Evolutionary conservation across 345 rosid species (phyloP).

Genomic region (Zanthoxylum bungeanum): DNA sequence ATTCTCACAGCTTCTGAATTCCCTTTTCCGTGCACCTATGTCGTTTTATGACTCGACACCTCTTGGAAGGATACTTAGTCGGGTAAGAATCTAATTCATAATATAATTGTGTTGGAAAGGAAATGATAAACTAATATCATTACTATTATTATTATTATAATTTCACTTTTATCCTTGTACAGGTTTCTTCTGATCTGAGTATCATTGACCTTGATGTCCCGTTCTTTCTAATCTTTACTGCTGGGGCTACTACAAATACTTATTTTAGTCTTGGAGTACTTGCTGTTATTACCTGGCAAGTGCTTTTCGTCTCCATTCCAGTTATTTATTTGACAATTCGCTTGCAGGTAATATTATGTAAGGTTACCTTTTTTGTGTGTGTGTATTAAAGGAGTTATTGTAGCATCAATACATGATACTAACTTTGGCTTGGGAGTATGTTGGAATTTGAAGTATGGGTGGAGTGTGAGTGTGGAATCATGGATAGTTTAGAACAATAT

Average conservation of each 20-base stretch:
- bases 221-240: conserved; percentile 57
- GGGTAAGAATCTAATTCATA: conserved; percentile 38
- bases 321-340: conserved; percentile 59
- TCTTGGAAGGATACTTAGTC: conserved; percentile 72
- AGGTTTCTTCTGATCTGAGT: conserved; percentile 87
- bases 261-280: conserved; percentile 72
- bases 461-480: no score
- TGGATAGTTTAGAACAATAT: no score
- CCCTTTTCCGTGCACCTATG: conserved; percentile 76
- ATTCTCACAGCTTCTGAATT: conserved; percentile 63
- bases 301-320: conserved; percentile 73
- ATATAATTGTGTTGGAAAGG: background rate
- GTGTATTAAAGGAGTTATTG: no score
- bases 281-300: conserved; percentile 88
- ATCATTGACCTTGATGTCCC: conserved; percentile 90
- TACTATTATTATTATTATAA: no score
- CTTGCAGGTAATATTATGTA: no score
- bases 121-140: conserved; percentile 1
- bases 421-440: background rate
- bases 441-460: conserved; percentile 14
- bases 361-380: no score
- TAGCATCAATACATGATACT: background rate
- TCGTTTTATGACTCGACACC: conserved; percentile 77
- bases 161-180: no score
- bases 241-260: conserved; percentile 59